Base-by-base conservation (phyloP, 352 stramenopile genomes). In the Aphanomyces cochlioides region DNA sequence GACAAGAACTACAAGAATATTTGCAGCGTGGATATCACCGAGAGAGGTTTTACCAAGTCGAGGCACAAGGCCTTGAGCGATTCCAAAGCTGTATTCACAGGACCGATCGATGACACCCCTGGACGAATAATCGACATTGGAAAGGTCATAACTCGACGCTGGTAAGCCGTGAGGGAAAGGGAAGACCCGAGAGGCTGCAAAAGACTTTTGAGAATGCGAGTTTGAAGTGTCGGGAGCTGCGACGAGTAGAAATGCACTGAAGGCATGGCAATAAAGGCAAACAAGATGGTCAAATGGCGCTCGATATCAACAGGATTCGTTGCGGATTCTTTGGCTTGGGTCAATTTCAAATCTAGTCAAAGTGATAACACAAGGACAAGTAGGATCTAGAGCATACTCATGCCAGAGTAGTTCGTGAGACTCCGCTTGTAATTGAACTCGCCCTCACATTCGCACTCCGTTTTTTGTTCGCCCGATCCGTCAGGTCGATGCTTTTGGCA, bases 341-440 rank as follows among this genome's bases (percentile, higher is more conserved):
- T 28, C 28, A 28, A 28, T 28, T 28, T 28, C 28, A 13, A 7
- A 41, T 21, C 38, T 13, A 34, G 10, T 37, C 17, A 37, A 10
- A 47, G 10, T 10, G 12, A 53, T 13, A 54, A 6, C 12, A 6
- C 15, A 54, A n/a, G 8, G 19, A 3, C 40, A 5, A 12, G 38
- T 43, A 12, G 5, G 39, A 19, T 66, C 5, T 8, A 17, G 3
- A 10, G 53, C 57, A 38, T 48, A 34, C 37, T 15, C 47, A 40
- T 10, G 6, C 47, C 28, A 28, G n/a, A 47, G 17, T 34, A 48
- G 10, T 12, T 15, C 39, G 15, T 15, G 40, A 39, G 13, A 28
- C 47, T 17, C 54, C n/a, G 13, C 15, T 60, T 67, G 7, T 38
- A 37, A 37, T 70, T 70, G 39, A 70, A 70, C 34, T 70, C 64